Evolutionary conservation across 2,329 filamentous ascomycete species (phyloP), one percentile per base, ranked within the genome.

Genomic region (Arachnomyces sp.): DNA sequence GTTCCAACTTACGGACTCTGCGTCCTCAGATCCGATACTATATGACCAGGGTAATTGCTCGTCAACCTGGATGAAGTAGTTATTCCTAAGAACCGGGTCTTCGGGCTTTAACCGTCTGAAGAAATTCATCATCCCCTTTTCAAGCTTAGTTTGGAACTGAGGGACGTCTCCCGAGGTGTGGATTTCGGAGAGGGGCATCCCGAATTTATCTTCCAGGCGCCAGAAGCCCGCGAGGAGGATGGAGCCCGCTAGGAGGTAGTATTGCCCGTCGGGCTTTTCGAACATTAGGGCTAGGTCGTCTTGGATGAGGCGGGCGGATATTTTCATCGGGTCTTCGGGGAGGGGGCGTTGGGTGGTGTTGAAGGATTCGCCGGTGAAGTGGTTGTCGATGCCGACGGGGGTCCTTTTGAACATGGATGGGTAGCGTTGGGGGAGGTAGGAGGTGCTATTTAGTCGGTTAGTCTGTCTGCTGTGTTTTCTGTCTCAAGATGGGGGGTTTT

Each of bases 11-110:
- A 80, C 74, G 0, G 68, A 68, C 0, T 67, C 63, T 1, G 64
- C 62, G 56, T 93, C 84, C 60, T 93, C 87, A 12, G 64, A 51
- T 0, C 86, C 86, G 49, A 93, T 89, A 51, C 78, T 84, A 53
- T 71, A 65, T 43, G 80, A 84, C 86, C 86, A 93, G 0, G 82
- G 69, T 1, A 94, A 67, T 4, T 73, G 63, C 42, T 88, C 84
- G 54, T 93, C 86, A 1, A 92, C 84, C 63, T 93, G 86, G 47
- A 93, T 74, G 66, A 93, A 93, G 63, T 92, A 93, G 57, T 92
- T 90, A 57, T 89, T 86, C 43, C 85, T 71, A 14, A 78, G 51
- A 16, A 83, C 74, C 0, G 79, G 73, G 33, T 77, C 76, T 31
- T 86, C 79, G 1, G 82, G 81, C 53, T 74, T 72, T 0, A 92